Conservation (phyloP, 2,329 filamentous ascomycete genomes). For the Diplodia sapinea region DNA sequence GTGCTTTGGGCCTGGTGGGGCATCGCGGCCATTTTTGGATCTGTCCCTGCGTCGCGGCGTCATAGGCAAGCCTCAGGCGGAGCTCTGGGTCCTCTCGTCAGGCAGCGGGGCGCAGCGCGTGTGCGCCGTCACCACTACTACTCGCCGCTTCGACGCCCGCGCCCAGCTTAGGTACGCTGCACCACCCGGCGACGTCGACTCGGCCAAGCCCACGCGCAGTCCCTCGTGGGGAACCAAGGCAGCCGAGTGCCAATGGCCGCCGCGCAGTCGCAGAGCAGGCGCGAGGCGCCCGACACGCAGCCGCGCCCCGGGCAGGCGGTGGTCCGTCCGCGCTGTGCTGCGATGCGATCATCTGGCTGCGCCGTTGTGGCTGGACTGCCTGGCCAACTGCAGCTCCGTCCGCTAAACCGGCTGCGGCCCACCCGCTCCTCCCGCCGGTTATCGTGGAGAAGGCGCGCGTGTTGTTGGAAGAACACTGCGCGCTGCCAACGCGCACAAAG, state of each 20-base stretch:
- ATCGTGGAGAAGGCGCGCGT: constrained; percentile 6
- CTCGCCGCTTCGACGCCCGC: not conserved
- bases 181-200: not conserved
- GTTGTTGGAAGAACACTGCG: no score
- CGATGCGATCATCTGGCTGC: constrained; percentile 5
- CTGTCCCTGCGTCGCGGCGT: constrained; percentile 12
- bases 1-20: constrained; percentile 6
- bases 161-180: not conserved
- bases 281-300: not conserved
- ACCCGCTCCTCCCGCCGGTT: constrained; percentile 14
- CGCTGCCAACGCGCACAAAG: not conserved
- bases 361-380: constrained; percentile 27
- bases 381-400: constrained; percentile 23
- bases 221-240: not conserved
- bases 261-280: not conserved
- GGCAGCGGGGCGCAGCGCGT: constrained; percentile 16
- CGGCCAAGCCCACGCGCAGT: not conserved
- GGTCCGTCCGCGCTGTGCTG: constrained; percentile 8
- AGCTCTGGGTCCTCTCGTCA: not conserved
- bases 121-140: no score
- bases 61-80: constrained; percentile 1
- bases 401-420: not conserved
- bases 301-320: not conserved
- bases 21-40: not conserved
- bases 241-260: not conserved